A percentile compares a stretch with the other conserved stretches of the same genome.
phyloP scores from a whole-genome alignment of 805 yeast species.

The Candida sphagnicola region DNA sequence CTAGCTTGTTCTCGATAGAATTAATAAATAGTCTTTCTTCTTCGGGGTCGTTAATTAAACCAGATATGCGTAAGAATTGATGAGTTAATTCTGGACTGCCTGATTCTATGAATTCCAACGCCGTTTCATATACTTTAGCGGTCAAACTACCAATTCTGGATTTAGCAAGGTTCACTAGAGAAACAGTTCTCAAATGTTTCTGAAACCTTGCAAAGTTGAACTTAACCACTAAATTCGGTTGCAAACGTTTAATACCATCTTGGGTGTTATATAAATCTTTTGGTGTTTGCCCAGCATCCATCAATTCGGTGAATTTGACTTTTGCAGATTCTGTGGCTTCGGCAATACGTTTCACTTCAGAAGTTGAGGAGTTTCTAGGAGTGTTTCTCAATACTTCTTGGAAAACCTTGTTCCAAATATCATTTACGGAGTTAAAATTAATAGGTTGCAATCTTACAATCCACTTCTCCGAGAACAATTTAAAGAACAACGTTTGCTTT shows the following conservation, averaged over 20 bases:
- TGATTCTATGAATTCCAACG: constrained; percentile 57
- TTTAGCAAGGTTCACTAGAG: constrained; percentile 57
- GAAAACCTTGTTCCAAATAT: constrained; percentile 34
- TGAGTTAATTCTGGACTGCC: constrained; percentile 42
- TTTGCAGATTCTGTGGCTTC: constrained; percentile 61
- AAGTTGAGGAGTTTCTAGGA: constrained; percentile 33
- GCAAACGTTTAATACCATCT: constrained; percentile 41
- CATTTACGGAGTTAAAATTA: constrained; percentile 33
- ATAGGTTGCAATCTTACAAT: constrained; percentile 25
- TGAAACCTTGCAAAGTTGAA: constrained; percentile 65
- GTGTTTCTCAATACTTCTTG: constrained; percentile 31
- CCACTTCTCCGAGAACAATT: constrained; percentile 35
- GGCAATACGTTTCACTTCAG: constrained; percentile 40
- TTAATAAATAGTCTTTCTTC: constrained; percentile 23
- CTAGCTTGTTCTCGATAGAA: constrained; percentile 28
- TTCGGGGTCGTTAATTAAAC: constrained; percentile 49
- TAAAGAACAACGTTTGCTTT: constrained; percentile 22
- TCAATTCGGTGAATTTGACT: constrained; percentile 26
- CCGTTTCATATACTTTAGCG: constrained; percentile 56
- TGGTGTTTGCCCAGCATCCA: constrained; percentile 26
- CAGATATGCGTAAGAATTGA: constrained; percentile 42
- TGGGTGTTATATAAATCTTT: constrained; percentile 22
- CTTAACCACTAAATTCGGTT: constrained; percentile 48
- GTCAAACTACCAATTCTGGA: constrained; percentile 70
- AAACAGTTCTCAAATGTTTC: constrained; percentile 60